Percentiles rank a stretch among this genome's conserved stretches.
Conservation (phyloP, 345 rosid genomes). For the Lepidium didymum region DNA sequence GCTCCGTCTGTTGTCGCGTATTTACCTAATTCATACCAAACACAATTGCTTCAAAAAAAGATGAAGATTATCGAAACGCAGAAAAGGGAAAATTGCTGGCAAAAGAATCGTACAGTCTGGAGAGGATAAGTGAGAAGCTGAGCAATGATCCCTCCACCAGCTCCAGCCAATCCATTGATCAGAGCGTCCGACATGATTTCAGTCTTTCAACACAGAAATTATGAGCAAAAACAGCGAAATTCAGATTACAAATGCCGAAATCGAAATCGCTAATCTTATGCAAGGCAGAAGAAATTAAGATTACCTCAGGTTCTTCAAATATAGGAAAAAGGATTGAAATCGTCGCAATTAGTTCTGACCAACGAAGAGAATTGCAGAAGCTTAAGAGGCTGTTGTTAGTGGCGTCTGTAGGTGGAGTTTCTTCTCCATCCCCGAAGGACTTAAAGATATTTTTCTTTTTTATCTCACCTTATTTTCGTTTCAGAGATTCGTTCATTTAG, state of each 20-base stretch:
- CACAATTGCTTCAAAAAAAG: background rate
- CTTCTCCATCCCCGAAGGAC: background rate
- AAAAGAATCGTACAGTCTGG: constrained; percentile 57
- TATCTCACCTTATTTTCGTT: no score
- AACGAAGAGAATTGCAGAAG: background rate
- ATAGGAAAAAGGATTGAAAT: background rate
- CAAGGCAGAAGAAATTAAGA: background rate
- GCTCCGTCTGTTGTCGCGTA: constrained; percentile 95
- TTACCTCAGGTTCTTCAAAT: background rate
- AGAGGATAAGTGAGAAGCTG: constrained; percentile 93
- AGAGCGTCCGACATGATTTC: constrained; percentile 82
- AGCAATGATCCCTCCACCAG: constrained; percentile 97
- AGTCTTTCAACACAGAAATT: background rate
- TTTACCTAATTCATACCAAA: constrained; percentile 47
- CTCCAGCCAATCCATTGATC: constrained; percentile 94
- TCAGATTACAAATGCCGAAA: no score
- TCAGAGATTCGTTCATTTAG: constrained; percentile 1
- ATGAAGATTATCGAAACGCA: background rate
- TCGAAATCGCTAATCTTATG: background rate
- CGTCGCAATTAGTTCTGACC: background rate
- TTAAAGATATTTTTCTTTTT: background rate
- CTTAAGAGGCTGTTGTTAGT: background rate
- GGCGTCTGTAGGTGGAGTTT: constrained; percentile 1
- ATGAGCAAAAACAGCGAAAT: background rate
- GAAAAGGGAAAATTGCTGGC: background rate